Evolutionary conservation across 768 basidiomycete species (phyloP), one percentile per base, ranked within the genome.

Genomic region (Rubroboletus pulcherrimus): DNA sequence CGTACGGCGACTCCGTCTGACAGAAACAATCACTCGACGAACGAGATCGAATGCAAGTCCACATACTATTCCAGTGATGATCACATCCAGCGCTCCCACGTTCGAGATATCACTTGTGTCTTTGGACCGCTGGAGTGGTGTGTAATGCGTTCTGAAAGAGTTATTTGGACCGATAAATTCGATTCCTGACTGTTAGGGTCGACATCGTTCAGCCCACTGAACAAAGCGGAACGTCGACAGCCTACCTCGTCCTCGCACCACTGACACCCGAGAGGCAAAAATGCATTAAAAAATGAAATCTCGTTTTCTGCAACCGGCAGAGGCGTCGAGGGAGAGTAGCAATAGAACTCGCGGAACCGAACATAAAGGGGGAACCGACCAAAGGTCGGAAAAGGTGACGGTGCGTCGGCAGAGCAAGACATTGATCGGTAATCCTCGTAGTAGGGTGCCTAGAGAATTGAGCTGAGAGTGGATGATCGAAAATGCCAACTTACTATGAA

Each of bases 51-150:
- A 49, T 43, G 19, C 39, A 40, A 31, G 12, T 39, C 7, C 15
- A 72, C 76, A 14, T 53, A 82, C 83, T 69, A 75, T 71, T 39
- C 82, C 82, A 5, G 78, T 80, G 47, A 84, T 74, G 53, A 84
- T 76, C 47, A 84, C 71, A 63, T 84, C 82, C 9, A 67, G 66
- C 33, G 73, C 64, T 29, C 64, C 67, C 51, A 21, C 43, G 35
- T 14, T 53, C 30, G 58, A 44, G 39, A 10, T 30, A 47, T 65
- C 64, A 34, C 40, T 60, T 30, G 59, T 54, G 5, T 62, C 57
- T 42, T 48, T 35, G 19, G 59, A 40, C 39, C 49, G 51, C 35
- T 51, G 54, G 21, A 63, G 66, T 1, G 75, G 77, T 38, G 71
- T 65, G 55, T 84, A 84, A 49, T 63, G 70, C 3, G 71, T 67